Base-by-base conservation (phyloP, 441 rosid species). In the Mallotus repandus region DNA sequence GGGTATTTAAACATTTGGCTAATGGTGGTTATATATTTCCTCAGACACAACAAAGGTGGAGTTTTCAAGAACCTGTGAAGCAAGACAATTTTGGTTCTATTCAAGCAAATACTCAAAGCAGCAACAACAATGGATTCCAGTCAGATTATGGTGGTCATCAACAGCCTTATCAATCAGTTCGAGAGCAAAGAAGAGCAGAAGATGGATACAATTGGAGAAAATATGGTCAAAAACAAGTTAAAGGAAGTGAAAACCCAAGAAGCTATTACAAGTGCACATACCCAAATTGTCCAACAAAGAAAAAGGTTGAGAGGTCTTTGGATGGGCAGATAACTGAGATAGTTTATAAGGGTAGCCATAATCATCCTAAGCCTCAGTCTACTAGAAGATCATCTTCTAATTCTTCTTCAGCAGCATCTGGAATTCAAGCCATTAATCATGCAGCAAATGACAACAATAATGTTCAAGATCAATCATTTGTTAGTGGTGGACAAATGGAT, bases 321-420 rank as follows among this genome's bases (percentile, higher is more conserved):
- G 98, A 89, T 79, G 99, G 98, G 29, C 97, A 93, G 70, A 84
- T 96, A 55, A 96, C 99, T 73, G 99, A 93, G 86, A 96, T 90
- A 56, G 96, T 93, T 52, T 96, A 93, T 25, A 91, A 90, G 82
- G 98, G 99, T 50, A 86, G 83, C 54, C 99, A 94, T 71, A 89
- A 89, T 76, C 99, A 94, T 82, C 93, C 94, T 2, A 92, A 88
- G 74, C 99, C 98, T 61, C 89, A 86, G 57, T 89, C 89, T 29
- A 88, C 84, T 0, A 78, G 87, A 77, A 81, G 89, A 82, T 80
- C 96, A 35, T 84, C 92, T 3, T 81, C 90, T 0, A 73, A 82
- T 4, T 68, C 38, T n/a, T 46, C 61, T 18, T 65, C 76, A 54
- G 7, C 66, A 4, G 43, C 79, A 2, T 66, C 81, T 71, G 16